Evolutionary conservation across 257 asterid genomes (phyloP), one percentile per base, ranked within the genome.

Genomic region (Cynanchum wilfordii): DNA sequence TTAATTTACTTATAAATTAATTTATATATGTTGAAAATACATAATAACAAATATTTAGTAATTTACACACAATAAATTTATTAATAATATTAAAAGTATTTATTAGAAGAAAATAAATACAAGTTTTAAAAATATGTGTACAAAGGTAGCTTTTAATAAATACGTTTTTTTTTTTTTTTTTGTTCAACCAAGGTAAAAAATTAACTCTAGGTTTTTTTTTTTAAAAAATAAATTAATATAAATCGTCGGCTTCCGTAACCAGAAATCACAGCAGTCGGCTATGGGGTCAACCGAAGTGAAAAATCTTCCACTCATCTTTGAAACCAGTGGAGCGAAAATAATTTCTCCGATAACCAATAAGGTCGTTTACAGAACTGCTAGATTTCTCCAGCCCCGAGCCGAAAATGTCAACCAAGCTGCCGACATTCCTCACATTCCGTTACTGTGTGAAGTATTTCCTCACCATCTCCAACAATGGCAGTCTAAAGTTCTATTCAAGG

Each of bases 381-480:
- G 57, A 55, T 71, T 71, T 44, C 66, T 71, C 49, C 60, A 11
- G 24, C 75, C 75, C 11, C 5, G 22, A 6, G 38, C 75, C 33
- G 9, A 17, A 12, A 44, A 71, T 57, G 68, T n/a, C 6, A 24
- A 36, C 40, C 10, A 40, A 72, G 68, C 68, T 2, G 55, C 6
- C 1, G 10, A 44, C 17, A 44, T 57, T 56, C 68, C 68, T 27
- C 40, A 58, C 12, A 6, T 20, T 3, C 54, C 75, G 9, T 59
- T 59, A 22, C 12, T 42, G 42, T 15, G 2, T 72, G 55, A 57
- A 40, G 29, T 36, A 20, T 40, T 57, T 22, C 24, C 49, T 11
- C 50, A 57, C 11, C 4, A 58, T 56, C 68, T 20, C 19, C 75
- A 16, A 38, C 27, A 72, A 42, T 72, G 75, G 75, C 68, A 56